phyloP scores from a whole-genome alignment of 2,329 filamentous ascomycete genomes.

The Rhinocladiella mackenziei region DNA sequence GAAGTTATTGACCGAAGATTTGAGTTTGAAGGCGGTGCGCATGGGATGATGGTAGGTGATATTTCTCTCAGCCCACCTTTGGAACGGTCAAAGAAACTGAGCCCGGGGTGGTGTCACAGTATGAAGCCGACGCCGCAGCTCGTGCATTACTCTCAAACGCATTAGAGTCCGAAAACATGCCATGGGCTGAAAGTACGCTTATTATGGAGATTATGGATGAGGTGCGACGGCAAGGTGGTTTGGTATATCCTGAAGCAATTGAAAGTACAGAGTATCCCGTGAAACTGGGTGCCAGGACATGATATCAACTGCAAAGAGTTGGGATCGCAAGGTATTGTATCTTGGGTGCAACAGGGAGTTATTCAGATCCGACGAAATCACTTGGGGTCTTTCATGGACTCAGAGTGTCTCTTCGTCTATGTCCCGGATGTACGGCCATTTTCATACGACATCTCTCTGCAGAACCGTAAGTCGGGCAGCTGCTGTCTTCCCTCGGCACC shows the following conservation, averaged over 20 bases:
- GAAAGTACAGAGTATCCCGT: conserved; percentile 57
- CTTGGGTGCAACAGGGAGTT: too few species aligned
- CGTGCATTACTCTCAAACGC: conserved; percentile 51
- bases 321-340: not conserved
- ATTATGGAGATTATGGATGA: conserved; percentile 83
- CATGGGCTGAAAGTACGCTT: conserved; percentile 73
- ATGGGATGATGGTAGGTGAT: conserved; percentile 25
- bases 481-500: too few species aligned
- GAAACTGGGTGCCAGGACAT: conserved; percentile 2
- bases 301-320: not conserved
- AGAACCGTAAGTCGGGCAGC: too few species aligned
- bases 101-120: conserved; percentile 10
- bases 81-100: too few species aligned
- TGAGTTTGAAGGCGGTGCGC: conserved; percentile 23
- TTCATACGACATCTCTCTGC: too few species aligned
- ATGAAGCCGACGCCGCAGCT: conserved; percentile 27
- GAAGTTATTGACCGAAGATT: conserved; percentile 20
- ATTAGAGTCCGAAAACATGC: conserved; percentile 73
- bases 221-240: conserved; percentile 59
- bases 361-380: too few species aligned
- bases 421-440: too few species aligned
- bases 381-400: too few species aligned
- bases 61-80: too few species aligned
- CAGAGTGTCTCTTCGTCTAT: too few species aligned
- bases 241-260: conserved; percentile 63